phyloP scores from a whole-genome alignment of 768 basidiomycete species.

The Russula dissimulans region DNA sequence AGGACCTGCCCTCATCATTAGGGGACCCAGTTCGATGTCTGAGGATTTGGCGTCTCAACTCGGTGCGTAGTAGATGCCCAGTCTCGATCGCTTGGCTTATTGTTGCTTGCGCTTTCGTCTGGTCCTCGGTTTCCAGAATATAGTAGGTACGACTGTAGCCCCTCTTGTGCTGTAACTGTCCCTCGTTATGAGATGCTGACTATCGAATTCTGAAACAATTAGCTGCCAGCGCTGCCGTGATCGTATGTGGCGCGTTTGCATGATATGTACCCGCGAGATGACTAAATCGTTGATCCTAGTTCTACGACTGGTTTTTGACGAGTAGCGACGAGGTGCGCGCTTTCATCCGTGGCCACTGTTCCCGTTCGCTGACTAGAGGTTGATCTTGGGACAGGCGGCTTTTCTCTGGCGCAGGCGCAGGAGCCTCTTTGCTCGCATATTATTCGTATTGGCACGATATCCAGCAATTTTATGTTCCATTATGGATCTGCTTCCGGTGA shows the following conservation, averaged over 20 bases:
- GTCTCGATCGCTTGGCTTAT: background rate
- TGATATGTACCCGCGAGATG: background rate
- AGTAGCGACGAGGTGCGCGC: background rate
- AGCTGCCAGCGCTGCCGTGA: constrained; percentile 4
- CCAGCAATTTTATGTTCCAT: constrained; percentile 3
- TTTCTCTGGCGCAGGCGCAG: constrained; percentile 4
- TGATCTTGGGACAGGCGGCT: background rate
- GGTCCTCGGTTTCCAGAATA: background rate
- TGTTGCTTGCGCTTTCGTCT: no score
- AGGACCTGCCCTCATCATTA: no score
- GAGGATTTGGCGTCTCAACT: background rate
- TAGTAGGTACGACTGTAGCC: background rate
- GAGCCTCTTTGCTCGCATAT: background rate
- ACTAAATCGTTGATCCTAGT: background rate
- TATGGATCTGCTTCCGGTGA: constrained; percentile 1
- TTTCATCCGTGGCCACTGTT: no score
- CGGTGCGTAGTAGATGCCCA: background rate
- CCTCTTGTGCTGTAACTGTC: background rate
- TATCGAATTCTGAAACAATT: background rate
- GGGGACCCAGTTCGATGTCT: background rate
- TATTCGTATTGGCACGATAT: constrained; percentile 12
- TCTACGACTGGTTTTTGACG: constrained; percentile 14
- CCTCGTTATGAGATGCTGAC: background rate
- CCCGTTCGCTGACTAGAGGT: background rate
- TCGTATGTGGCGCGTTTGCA: background rate